Percentiles rank a stretch among this genome's conserved stretches.
These are phyloP conservation scores for Leccinum rimulosum DNA, from an alignment of 768 basidiomycete genomes.

Conservation along the genomic window DNA sequence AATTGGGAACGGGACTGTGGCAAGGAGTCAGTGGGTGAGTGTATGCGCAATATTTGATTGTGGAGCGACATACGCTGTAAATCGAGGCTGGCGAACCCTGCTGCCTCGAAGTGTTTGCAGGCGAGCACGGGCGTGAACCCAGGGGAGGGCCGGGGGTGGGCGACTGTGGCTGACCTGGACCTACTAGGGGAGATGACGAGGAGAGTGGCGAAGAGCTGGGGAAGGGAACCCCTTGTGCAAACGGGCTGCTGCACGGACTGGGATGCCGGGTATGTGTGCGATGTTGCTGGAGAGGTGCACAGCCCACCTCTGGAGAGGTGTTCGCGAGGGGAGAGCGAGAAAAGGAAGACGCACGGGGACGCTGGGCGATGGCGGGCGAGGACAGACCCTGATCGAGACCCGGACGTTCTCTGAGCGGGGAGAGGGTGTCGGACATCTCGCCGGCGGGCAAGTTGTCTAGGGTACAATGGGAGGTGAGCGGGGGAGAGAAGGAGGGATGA, in stretches of 20 bases:
- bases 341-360: slow-evolving; percentile 11
- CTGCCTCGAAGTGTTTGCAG: slow-evolving; percentile 3
- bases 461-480: background rate
- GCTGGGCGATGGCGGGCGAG: slow-evolving; percentile 4
- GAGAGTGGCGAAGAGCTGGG: slow-evolving; percentile 8
- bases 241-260: slow-evolving; percentile 7
- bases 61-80: slow-evolving; percentile 11
- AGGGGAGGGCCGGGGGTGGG: background rate
- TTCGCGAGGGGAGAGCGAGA: slow-evolving; percentile 11
- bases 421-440: slow-evolving; percentile 17
- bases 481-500: slow-evolving; percentile 8
- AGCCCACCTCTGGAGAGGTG: slow-evolving; percentile 7
- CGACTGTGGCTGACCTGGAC: background rate
- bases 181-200: slow-evolving; percentile 14
- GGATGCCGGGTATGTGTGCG: slow-evolving; percentile 9
- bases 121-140: slow-evolving; percentile 3
- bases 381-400: slow-evolving; percentile 1
- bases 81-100: slow-evolving; percentile 12
- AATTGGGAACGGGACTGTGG: slow-evolving; percentile 1
- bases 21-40: background rate
- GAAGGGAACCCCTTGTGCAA: slow-evolving; percentile 14
- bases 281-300: slow-evolving; percentile 4
- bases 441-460: slow-evolving; percentile 7
- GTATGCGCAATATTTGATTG: background rate
- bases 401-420: slow-evolving; percentile 18